Evolutionary conservation across 2,329 filamentous ascomycete genomes (phyloP), one percentile per base, ranked within the genome.

Genomic region (Shiraia bambusicola): DNA sequence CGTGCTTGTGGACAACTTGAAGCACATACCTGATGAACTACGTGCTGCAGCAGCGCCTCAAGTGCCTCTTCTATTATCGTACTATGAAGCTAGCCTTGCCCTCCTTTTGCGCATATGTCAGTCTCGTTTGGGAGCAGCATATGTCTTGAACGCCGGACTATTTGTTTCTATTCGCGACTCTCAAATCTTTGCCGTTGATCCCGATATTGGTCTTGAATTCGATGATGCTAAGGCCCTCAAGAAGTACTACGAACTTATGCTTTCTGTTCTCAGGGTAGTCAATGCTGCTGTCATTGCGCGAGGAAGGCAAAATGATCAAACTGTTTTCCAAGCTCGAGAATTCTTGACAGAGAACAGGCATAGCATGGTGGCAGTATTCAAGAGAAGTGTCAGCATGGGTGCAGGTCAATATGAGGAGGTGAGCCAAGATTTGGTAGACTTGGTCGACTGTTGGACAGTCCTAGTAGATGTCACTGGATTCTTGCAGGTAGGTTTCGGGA

Each of bases 311-410:
- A 95, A 95, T 65, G 80, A 83, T 41, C 77, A 82, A 45, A 81
- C 80, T 2, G 69, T 91, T 28, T 78, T 84, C 28, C 87, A 91
- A 63, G 90, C 86, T 1, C 81, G 87, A 41, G 77, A 77, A 26
- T 98, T 98, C 70, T 74, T 98, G 45, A 78, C 80, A 5, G 86
- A 93, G 51, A 89, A 95, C 66, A 79, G 92, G 48, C 82, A 85
- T 66, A 82, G 91, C 42, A 88, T 97, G 58, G 82, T 93, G 50
- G 87, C 90, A 32, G 84, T 95, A 14, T 87, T 98, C 60, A 98
- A 98, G 74, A 79, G 90, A 53, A 88, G 87, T 56, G 88, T 88
- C 0, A 87, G 87, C 34, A 87, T 95, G 42, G 86, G 87, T 3
- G 49, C 47, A 8, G 52, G 52, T 1, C 70, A 58, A 42, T 52